Evolutionary conservation across 1,284 basidiomycete species (phyloP), one percentile per base, ranked within the genome.

Genomic region (Marasmius tenuissimus): DNA sequence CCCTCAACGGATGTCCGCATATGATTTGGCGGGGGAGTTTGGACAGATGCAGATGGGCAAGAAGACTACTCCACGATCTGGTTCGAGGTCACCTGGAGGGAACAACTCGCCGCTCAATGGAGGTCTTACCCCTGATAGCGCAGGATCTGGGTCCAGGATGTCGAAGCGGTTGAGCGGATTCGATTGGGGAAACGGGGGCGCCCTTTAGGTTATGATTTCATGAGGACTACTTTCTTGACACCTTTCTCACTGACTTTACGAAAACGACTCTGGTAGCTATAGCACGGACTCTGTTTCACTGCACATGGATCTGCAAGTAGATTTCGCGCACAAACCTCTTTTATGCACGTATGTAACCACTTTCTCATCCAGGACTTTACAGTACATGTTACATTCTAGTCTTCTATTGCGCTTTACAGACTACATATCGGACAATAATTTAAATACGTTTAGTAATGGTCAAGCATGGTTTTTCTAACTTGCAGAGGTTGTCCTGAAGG

Each of bases 1-100:
- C 33, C 45, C 55, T 47, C 57, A 42, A 40, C 55, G 59, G 22
- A 63, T 66, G 6, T 69, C 70, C 20, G 39, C 65, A 16, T 78
- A 78, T 66, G 75, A 78, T 62, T 63, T 80, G 1, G 70, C 76
- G n/a, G 68, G 66, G 2, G 78, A 80, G 66, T 76, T 80, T 69
- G 76, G 75, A 27, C 65, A 71, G 58, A 72, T 75, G 74, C 62
- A 66, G 39, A 48, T 68, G 52, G 61, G 60, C 14, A 57, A 60
- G 20, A 47, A 47, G 16, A 8, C 45, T 47, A 47, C 16, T 14
- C 45, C 45, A 16, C 22, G 54, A n/a, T 57, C 61, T 33, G 58
- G 47, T 42, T 53, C 61, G 11, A 58, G 51, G 51, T 49, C 55
- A 38, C 55, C 54, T 27, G 60, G 55, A 5, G 37, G 48, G 16